Base-by-base conservation (phyloP, 495 filamentous ascomycete species). In the Penicillium cataractarum region DNA sequence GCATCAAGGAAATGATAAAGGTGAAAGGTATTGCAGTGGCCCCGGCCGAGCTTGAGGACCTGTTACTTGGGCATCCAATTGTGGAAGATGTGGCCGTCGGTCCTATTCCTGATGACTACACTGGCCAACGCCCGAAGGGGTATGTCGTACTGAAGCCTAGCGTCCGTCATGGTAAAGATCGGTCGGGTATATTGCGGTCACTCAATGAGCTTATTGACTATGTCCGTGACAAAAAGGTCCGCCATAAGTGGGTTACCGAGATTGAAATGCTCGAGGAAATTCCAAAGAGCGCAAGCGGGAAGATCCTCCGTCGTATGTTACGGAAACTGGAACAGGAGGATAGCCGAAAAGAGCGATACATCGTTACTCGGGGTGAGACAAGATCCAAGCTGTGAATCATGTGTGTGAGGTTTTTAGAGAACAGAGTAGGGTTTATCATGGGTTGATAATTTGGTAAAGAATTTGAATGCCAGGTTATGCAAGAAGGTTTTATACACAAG, bases 1-100 rank as follows among this genome's bases (percentile, higher is more conserved):
- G 89, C 0, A 82, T 90, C 54, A 92, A 92, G 78, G 89, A 91
- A 74, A 82, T 91, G 78, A 90, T 91, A 70, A 91, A 91, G 70
- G 89, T 91, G 22, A 89, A 90, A 62, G 89, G 87, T 4, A 86
- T 88, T 61, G 85, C 82, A 22, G 88, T 92, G 32, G 88, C 87
- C 49, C 89, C 88, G 0, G 88, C 87, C 0, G 89, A 90, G 71
- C 73, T 91, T 2, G 89, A 91, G 66, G 87, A 88, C 58, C 71
- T 86, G 21, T 64, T 89, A 8, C 77, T 89, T 4, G 84, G 84
- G 0, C 83, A 89, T 63, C 55, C 66, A 2, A 78, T 77, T n/a
- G 81, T 89, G 0, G 84, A 86, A 40, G 87, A 89, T 73, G 78
- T 79, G 53, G 82, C 85, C 19, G 83, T 91, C 17, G 74, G 87